Conservation (phyloP, 352 stramenopile genomes). For the Phytophthora cactorum region DNA sequence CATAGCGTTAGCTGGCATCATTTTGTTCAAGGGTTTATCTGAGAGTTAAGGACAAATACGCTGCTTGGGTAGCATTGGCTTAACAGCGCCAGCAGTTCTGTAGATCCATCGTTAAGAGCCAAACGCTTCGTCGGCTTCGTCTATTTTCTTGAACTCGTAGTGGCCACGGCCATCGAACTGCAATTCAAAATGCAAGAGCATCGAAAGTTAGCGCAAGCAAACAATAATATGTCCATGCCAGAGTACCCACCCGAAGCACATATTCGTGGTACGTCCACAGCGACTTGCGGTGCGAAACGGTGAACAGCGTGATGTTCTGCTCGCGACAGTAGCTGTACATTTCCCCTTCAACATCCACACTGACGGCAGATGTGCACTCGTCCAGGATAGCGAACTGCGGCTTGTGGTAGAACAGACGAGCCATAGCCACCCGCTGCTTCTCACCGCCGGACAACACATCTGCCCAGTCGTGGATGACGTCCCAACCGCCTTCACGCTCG, state of each 20-base stretch:
- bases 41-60: conserved; percentile 22
- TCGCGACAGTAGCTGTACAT: conserved; percentile 89
- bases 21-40: conserved; percentile 13
- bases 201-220: not conserved
- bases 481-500: conserved; percentile 75
- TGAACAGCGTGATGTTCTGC: conserved; percentile 93
- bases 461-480: conserved; percentile 87
- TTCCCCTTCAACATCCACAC: conserved; percentile 84
- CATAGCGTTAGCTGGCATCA: conserved; percentile 6
- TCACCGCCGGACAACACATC: conserved; percentile 90
- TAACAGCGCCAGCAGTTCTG: no score
- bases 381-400: conserved; percentile 92
- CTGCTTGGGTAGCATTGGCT: not conserved
- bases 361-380: conserved; percentile 87
- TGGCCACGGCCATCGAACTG: conserved; percentile 86
- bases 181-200: conserved; percentile 10
- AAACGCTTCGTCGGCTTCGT: conserved; percentile 77
- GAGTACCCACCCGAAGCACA: conserved; percentile 69
- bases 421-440: conserved; percentile 93
- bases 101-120: conserved; percentile 51
- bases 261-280: conserved; percentile 92
- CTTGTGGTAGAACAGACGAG: conserved; percentile 90
- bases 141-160: conserved; percentile 90
- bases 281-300: conserved; percentile 91
- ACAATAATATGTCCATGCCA: not conserved